phyloP scores from a whole-genome alignment of 345 rosid genomes.

The Gossypium turneri region DNA sequence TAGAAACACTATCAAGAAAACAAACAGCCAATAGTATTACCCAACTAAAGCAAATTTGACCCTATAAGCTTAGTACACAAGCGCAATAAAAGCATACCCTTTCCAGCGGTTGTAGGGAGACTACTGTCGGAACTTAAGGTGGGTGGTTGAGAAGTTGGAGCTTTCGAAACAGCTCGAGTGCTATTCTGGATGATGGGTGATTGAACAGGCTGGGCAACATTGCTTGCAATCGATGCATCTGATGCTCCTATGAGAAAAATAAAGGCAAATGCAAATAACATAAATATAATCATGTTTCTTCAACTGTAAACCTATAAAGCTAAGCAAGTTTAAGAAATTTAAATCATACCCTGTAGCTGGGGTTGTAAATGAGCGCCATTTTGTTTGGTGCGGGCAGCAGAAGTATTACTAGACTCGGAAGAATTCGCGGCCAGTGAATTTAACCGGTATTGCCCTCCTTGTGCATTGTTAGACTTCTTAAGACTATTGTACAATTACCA shows the following conservation, averaged over 20 bases:
- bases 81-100: conserved; percentile 34
- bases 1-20: neutral
- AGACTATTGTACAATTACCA: conserved; percentile 31
- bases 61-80: neutral
- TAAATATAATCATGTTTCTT: neutral
- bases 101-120: conserved; percentile 38
- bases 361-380: conserved; percentile 55
- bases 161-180: conserved; percentile 59
- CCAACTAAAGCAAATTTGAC: neutral
- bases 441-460: conserved; percentile 66
- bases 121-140: conserved; percentile 43
- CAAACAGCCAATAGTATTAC: too few species aligned
- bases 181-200: conserved; percentile 34
- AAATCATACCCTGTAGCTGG: conserved; percentile 42
- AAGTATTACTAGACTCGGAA: conserved; percentile 36
- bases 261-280: neutral
- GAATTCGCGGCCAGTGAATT: conserved; percentile 37
- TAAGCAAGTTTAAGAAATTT: neutral
- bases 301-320: neutral
- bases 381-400: conserved; percentile 38
- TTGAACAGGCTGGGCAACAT: neutral
- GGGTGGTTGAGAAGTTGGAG: conserved; percentile 74
- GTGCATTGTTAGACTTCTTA: conserved; percentile 70
- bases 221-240: neutral
- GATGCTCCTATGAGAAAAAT: neutral